A percentile compares a stretch with the other conserved stretches of the same genome.
These are phyloP conservation scores for Avena eriantha DNA, from an alignment of 176 grass and related monocot species.

Conservation along the genomic window DNA sequence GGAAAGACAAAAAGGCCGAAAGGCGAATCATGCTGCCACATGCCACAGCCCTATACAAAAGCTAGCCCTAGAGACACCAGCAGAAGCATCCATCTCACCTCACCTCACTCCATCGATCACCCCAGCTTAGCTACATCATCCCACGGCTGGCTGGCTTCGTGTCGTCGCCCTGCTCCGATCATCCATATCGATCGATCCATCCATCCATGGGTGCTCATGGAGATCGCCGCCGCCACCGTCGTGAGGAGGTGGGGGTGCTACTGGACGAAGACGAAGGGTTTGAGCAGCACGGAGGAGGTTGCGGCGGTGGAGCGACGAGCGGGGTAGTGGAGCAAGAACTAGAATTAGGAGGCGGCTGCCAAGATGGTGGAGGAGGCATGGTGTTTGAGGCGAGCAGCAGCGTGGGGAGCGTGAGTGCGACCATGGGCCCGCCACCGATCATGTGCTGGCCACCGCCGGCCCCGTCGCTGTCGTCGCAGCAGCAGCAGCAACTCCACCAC, in stretches of 20 bases:
- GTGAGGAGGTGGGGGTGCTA: conserved; percentile 47
- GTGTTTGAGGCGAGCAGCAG: conserved; percentile 59
- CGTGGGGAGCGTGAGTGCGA: conserved; percentile 63
- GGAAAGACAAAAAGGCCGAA: conserved; percentile 86
- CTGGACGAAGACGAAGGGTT: conserved; percentile 55
- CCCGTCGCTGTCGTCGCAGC: conserved; percentile 23
- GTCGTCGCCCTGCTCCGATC: neutral
- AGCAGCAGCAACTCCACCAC: conserved; percentile 29
- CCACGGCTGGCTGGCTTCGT: neutral
- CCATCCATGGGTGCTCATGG: conserved; percentile 49
- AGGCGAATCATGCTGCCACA: conserved; percentile 75
- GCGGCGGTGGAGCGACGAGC: conserved; percentile 43
- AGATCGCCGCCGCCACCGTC: conserved; percentile 29
- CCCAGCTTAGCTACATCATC: neutral
- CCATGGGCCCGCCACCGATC: conserved; percentile 57
- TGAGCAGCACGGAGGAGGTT: conserved; percentile 40
- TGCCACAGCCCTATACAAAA: conserved; percentile 69
- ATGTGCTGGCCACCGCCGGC: conserved; percentile 38
- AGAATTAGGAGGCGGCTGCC: neutral
- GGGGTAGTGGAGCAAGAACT: conserved; percentile 49
- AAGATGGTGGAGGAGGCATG: conserved; percentile 53
- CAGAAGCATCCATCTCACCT: conserved; percentile 48
- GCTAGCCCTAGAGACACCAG: conserved; percentile 57
- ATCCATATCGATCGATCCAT: neutral
- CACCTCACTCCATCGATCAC: neutral